Base-by-base conservation (phyloP, 1,284 basidiomycete species). In the Cutaneotrichosporon arboriforme region DNA sequence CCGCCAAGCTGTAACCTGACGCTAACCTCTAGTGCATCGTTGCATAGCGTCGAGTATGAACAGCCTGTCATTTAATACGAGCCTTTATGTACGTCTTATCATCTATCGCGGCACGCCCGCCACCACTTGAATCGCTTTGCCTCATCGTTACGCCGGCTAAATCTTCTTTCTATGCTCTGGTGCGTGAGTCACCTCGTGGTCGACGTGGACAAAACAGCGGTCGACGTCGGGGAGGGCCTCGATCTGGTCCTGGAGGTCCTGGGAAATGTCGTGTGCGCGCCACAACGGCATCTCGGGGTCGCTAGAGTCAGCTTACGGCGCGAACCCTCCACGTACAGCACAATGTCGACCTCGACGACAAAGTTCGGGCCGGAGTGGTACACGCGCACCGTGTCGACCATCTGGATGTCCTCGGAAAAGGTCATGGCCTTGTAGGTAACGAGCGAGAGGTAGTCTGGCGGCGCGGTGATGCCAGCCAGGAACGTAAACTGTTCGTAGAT, bases 301-400 rank as follows among this genome's bases (percentile, higher is more conserved):
- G 84, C 51, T 49, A 36, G 17, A 22, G 38, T 56, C 38, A 52
- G 46, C n/a, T n/a, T n/a, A n/a, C n/a, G n/a, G n/a, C 23, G 5
- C 9, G 13, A 9, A 22, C n/a, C 4, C 8, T 8, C 20, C 13
- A 52, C 54, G 40, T 22, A 56, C 55, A 98, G 90, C 21, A 97
- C 93, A 49, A 97, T 84, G 73, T 97, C 94, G 9, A 97, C 81
- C 75, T 97, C 93, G 44, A 97, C 92, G 67, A 91, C 88, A 68
- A 90, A 94, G 54, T 90, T 81, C 75, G 90, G 76, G 64, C 75
- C 75, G 7, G 68, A 72, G 74, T 91, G 88, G 66, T 93, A 92
- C 26, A 89, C 88, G 54, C 88, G 80, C 49, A 90, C 88, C 4
- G 88, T 91, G 68, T 97, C 93, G 39, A 97, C 80, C 67, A 86